Percentiles rank a stretch among this genome's conserved stretches.
Conservation (phyloP, 352 stramenopile species). For the Pilasporangium apinafurcum region DNA sequence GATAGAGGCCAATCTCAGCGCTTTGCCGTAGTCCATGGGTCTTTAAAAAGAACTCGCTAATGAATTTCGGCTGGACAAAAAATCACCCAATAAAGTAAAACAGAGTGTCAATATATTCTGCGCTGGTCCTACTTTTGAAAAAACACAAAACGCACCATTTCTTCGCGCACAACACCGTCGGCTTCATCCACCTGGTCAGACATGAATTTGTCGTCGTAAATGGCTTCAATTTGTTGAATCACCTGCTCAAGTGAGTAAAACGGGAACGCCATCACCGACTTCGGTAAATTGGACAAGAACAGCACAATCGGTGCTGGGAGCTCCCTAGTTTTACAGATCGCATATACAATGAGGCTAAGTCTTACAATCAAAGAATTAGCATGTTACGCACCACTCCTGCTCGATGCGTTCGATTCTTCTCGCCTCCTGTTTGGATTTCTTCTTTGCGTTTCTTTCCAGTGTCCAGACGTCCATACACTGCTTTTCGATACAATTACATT, state of each 20-base stretch:
- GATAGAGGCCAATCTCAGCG: constrained; percentile 62
- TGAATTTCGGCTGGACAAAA: constrained; percentile 37
- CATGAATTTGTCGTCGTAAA: constrained; percentile 75
- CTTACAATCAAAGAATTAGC: background rate
- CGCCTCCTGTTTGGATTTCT: constrained; percentile 32
- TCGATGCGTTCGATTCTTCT: constrained; percentile 39
- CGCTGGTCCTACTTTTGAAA: background rate
- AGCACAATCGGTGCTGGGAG: constrained; percentile 35
- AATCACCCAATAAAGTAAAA: background rate
- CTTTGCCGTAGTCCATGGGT: constrained; percentile 48
- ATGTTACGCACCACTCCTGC: constrained; percentile 29
- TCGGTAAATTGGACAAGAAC: constrained; percentile 72
- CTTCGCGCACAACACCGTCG: constrained; percentile 53
- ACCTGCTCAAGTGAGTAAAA: constrained; percentile 50
- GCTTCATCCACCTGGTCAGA: constrained; percentile 51
- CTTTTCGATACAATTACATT: background rate
- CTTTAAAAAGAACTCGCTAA: constrained; percentile 74
- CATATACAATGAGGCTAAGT: background rate
- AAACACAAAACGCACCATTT: constrained; percentile 19
- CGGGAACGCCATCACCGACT: constrained; percentile 59
- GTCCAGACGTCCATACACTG: constrained; percentile 69
- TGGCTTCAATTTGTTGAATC: constrained; percentile 49
- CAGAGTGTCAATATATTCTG: background rate
- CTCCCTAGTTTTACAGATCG: constrained; percentile 21
- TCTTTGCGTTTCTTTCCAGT: constrained; percentile 26